Conservation (phyloP, 257 asterid genomes). For the Plantago elongata region DNA sequence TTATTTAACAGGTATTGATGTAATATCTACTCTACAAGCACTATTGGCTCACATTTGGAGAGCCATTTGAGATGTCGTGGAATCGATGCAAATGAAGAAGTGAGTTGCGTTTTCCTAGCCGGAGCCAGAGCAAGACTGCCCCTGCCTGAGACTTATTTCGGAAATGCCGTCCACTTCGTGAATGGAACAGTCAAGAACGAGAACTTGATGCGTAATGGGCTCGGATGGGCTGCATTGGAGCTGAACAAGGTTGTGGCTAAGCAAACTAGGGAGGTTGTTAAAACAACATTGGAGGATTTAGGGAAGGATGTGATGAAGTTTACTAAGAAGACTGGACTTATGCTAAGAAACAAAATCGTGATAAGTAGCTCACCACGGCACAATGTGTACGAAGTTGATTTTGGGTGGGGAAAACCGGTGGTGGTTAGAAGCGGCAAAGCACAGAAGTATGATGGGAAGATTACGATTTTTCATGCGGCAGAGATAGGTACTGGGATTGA, state of each 20-base stretch:
- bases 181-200: neutral
- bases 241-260: slow-evolving; percentile 19
- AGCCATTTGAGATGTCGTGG: slow-evolving; percentile 16
- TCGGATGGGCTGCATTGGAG: slow-evolving; percentile 28
- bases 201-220: slow-evolving; percentile 9
- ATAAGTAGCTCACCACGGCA: slow-evolving; percentile 45
- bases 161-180: slow-evolving; percentile 18
- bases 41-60: slow-evolving; percentile 41
- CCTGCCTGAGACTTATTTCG: slow-evolving; percentile 34
- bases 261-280: slow-evolving; percentile 21
- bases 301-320: slow-evolving; percentile 2
- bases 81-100: neutral
- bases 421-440: slow-evolving; percentile 39
- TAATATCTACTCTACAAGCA: slow-evolving; percentile 42
- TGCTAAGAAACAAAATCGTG: slow-evolving; percentile 1
- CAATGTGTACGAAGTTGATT: slow-evolving; percentile 41
- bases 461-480: slow-evolving; percentile 30
- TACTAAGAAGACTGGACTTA: neutral
- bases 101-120: neutral
- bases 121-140: slow-evolving; percentile 36
- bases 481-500: slow-evolving; percentile 43
- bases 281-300: slow-evolving; percentile 14
- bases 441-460: slow-evolving; percentile 35
- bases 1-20: neutral
- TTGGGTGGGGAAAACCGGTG: slow-evolving; percentile 52